Conservation (phyloP, 2,329 filamentous ascomycete species). For the Microcera coccophila region DNA sequence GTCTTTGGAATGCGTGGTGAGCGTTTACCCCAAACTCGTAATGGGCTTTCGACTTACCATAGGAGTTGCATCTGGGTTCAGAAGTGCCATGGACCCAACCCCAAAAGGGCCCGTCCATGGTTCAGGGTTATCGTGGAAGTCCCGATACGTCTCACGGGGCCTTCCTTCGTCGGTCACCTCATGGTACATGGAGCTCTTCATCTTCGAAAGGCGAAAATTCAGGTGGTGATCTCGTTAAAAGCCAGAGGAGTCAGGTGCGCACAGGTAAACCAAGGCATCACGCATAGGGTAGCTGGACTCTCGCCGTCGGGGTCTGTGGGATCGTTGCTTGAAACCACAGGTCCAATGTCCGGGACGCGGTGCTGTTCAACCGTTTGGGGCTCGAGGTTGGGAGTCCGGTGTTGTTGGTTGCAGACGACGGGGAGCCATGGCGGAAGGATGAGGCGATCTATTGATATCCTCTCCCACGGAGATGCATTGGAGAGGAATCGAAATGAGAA, state of each 20-base stretch:
- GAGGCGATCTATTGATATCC: neutral
- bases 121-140: constrained; percentile 11
- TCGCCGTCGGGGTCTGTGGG: constrained; percentile 1
- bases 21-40: neutral
- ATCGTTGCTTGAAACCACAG: constrained; percentile 14
- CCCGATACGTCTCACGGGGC: constrained; percentile 8
- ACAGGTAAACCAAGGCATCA: constrained; percentile 25
- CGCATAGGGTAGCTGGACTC: constrained; percentile 10
- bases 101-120: constrained; percentile 22
- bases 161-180: constrained; percentile 15
- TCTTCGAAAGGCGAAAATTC: constrained; percentile 9
- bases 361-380: constrained; percentile 25
- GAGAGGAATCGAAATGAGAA: neutral
- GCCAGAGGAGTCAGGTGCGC: constrained; percentile 22
- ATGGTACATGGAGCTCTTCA: constrained; percentile 23
- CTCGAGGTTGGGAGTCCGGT: constrained; percentile 24
- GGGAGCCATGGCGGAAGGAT: constrained; percentile 25
- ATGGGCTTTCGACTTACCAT: neutral
- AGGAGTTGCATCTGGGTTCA: constrained; percentile 15
- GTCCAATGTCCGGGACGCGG: constrained; percentile 27
- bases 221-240: constrained; percentile 23
- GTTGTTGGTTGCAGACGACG: constrained; percentile 23
- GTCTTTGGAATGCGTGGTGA: constrained; percentile 5
- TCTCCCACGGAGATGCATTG: neutral
- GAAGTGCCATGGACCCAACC: constrained; percentile 18